Evolutionary conservation across 2,329 filamentous ascomycete species (phyloP).

Genomic region (Fusarium pininemorale): DNA sequence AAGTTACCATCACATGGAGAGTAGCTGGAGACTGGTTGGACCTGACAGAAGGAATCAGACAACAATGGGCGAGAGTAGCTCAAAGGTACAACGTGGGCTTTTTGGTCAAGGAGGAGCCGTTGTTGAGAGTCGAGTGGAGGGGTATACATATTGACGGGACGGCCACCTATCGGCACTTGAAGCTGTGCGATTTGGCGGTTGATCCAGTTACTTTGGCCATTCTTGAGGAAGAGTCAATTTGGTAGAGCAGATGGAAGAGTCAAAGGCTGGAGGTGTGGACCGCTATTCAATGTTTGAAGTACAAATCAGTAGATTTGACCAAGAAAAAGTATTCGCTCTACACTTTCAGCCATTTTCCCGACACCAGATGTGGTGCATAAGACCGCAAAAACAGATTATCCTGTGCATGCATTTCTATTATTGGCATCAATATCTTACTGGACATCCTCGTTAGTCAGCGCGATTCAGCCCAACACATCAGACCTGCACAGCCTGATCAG

Average conservation of each 20-base stretch:
- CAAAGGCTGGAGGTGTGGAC: too few species aligned
- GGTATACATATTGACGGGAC: too few species aligned
- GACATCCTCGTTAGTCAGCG: accelerated
- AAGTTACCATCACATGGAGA: neutral
- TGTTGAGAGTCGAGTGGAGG: neutral
- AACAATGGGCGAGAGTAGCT: neutral
- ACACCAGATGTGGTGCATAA: neutral
- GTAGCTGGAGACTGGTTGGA: accelerated
- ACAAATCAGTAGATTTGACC: too few species aligned
- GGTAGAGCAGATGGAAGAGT: too few species aligned
- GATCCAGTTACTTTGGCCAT: neutral
- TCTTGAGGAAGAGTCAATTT: too few species aligned
- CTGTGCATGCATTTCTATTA: neutral
- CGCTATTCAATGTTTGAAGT: too few species aligned
- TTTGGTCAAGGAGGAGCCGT: neutral
- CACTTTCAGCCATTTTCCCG: neutral
- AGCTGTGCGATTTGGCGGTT: neutral
- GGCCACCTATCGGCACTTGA: neutral
- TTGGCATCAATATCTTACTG: neutral
- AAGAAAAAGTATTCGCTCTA: too few species aligned
- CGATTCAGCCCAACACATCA: neutral
- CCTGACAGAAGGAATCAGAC: accelerated
- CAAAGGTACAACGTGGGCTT: accelerated
- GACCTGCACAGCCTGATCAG: neutral
- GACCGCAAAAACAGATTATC: neutral